phyloP scores from a whole-genome alignment of 2,329 filamentous ascomycete genomes.

The Pseudogymnoascus sp. region DNA sequence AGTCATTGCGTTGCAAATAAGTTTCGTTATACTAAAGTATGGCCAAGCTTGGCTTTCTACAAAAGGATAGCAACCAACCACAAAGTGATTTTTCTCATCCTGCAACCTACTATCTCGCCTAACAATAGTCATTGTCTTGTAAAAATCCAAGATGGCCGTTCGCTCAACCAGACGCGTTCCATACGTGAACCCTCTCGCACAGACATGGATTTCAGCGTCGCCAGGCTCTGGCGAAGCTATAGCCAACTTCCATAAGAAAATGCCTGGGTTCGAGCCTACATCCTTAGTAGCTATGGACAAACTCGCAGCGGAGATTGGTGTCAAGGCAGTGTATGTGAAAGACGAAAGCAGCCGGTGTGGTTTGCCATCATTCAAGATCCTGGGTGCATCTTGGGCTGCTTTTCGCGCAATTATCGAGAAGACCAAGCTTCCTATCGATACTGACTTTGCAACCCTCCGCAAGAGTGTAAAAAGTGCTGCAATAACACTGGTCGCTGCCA shows the following conservation, averaged over 20 bases:
- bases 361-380: conserved; percentile 70
- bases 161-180: background rate
- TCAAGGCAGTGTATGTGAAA: conserved; percentile 56
- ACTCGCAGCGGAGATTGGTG: conserved; percentile 49
- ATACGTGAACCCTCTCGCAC: background rate
- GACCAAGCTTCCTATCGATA: conserved; percentile 22
- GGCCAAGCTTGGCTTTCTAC: background rate
- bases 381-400: conserved; percentile 68
- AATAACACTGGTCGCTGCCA: conserved; percentile 52
- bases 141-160: background rate
- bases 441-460: conserved; percentile 33
- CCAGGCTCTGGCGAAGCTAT: background rate
- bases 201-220: background rate
- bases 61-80: background rate
- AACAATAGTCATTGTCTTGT: background rate
- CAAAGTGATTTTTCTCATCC: background rate
- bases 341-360: conserved; percentile 62
- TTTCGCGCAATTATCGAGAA: conserved; percentile 41
- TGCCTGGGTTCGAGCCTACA: conserved; percentile 41
- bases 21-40: background rate
- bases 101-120: background rate
- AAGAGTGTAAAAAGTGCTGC: conserved; percentile 15
- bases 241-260: background rate
- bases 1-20: background rate
- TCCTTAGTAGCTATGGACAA: conserved; percentile 44